These are phyloP conservation scores for Cladosporium cucumerinum DNA, from an alignment of 2,329 filamentous ascomycete genomes.

Conservation along the genomic window DNA sequence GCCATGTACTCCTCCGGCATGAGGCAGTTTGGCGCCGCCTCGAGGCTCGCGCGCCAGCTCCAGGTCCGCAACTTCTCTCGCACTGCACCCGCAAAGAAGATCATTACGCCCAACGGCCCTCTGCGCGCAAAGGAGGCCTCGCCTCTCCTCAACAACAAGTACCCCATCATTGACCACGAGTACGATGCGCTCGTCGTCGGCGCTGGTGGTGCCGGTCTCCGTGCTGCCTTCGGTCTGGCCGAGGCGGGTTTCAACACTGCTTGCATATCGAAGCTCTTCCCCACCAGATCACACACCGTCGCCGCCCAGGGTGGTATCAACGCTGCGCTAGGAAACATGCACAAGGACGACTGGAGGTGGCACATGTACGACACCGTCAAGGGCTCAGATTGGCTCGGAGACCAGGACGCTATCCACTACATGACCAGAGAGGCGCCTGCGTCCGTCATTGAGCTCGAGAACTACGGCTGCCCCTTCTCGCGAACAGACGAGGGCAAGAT, in stretches of 20 bases:
- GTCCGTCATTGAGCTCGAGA: constrained; percentile 90
- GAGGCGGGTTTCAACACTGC: constrained; percentile 88
- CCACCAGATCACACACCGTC: constrained; percentile 80
- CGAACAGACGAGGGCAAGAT: constrained; percentile 96
- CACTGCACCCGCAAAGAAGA: constrained; percentile 75
- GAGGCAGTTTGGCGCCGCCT: constrained; percentile 33
- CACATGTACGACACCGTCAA: constrained; percentile 99
- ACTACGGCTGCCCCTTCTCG: constrained; percentile 96
- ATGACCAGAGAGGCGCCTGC: constrained; percentile 94
- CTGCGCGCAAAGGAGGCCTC: constrained; percentile 92
- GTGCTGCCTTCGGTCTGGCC: constrained; percentile 79
- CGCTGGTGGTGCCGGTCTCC: constrained; percentile 75
- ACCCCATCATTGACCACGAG: constrained; percentile 97
- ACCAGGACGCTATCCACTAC: constrained; percentile 97
- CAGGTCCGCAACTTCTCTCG: constrained; percentile 71
- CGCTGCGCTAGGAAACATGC: constrained; percentile 89
- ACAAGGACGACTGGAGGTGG: constrained; percentile 98
- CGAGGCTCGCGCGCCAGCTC: constrained; percentile 36
- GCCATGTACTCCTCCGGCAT: constrained; percentile 38
- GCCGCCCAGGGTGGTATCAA: constrained; percentile 78
- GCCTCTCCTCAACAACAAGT: constrained; percentile 81
- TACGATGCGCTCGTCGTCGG: constrained; percentile 96
- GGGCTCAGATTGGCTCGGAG: constrained; percentile 94
- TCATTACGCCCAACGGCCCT: constrained; percentile 74
- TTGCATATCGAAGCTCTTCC: constrained; percentile 82